Evolutionary conservation across 768 basidiomycete species (phyloP), one percentile per base, ranked within the genome.

Genomic region (Xanthoconium purpureum): DNA sequence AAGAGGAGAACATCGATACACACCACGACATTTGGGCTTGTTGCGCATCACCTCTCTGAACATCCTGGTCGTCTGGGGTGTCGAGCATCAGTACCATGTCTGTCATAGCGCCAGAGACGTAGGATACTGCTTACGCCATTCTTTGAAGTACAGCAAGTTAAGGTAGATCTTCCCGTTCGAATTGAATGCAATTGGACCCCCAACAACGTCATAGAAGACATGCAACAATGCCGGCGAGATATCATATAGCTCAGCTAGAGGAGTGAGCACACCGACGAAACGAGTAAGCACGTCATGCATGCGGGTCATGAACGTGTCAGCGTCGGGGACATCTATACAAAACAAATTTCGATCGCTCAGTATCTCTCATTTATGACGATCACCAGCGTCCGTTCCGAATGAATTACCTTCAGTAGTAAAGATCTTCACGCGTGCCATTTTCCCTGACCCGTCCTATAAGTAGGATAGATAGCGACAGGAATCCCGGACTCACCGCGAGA

Each of bases 121-220:
- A 17, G 15, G n/a, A 9, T 24, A 5, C 1, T 30, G 78, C 86
- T 75, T 71, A 92, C 89, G 92, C 89, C 90, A 92, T 50, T 84
- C 81, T 65, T 89, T 80, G 62, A 83, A 93, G 69, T 87, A 94
- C 35, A 91, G 78, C 29, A 91, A 74, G 68, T 96, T 97, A 55
- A 96, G 70, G 73, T 90, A 97, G 17, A 98, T 78, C 52, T 87
- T 88, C 5, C 89, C 91, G 49, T 84, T 82, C 18, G 91, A 79
- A 70, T 98, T 98, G 79, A 98, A 98, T 2, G 93, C 94, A 52
- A 97, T 95, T 28, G 88, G 72, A 1, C 84, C 85, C 1, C 94
- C 93, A 12, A 75, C 72, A 3, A 76, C 64, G 62, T 97, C 93
- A 71, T 86, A 87, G 71, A 97, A 97, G 11, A 98, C 80, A 63